Evolutionary conservation across 2,329 filamentous ascomycete genomes (phyloP), one percentile per base, ranked within the genome.

Genomic region (Bipolaris cookei): DNA sequence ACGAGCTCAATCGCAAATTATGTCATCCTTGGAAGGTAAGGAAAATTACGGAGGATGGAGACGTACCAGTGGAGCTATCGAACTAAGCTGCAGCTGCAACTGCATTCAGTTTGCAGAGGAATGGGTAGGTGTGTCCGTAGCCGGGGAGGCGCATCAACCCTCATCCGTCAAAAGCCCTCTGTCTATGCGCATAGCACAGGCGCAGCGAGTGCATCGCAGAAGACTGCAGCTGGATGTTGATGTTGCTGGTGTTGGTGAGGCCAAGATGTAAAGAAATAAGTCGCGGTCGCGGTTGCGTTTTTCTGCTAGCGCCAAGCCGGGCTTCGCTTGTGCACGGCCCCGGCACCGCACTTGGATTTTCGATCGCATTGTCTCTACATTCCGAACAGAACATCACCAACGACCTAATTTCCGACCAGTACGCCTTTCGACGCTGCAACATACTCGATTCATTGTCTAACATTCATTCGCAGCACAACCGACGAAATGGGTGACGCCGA

Each of bases 1-100:
- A 79, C 78, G 81, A 83, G 85, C 90, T 97, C 92, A 96, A 94
- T 94, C 92, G 93, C 92, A 97, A 97, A 97, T 97, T 97, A 91
- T 90, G 83, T 90, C 92, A 96, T 97, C 93, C 91, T 89, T 54
- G 53, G 45, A 57, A 41, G 52, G 58, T 47, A 56, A 41, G 39
- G 34, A 56, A 13, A 23, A 43, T 18, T 48, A 34, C 51, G 37
- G 34, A 58, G 45, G 37, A 16, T 45, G 54, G 35, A 47, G 39
- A 69, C 70, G 56, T 70, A 73, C 70, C 62, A 64, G 52, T 64
- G 16, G 37, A 53, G 38, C 49, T 47, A 43, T 23, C n/a, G 20
- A 37, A 1, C 41, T 32, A 30, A 38, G 2, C 35, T 23, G 54
- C 38, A 49, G 48, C 54, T 47, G 43, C 48, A 43, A 35, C 54